Conservation (phyloP, 306 rosid genomes). For the Quercus aquifolioides region DNA sequence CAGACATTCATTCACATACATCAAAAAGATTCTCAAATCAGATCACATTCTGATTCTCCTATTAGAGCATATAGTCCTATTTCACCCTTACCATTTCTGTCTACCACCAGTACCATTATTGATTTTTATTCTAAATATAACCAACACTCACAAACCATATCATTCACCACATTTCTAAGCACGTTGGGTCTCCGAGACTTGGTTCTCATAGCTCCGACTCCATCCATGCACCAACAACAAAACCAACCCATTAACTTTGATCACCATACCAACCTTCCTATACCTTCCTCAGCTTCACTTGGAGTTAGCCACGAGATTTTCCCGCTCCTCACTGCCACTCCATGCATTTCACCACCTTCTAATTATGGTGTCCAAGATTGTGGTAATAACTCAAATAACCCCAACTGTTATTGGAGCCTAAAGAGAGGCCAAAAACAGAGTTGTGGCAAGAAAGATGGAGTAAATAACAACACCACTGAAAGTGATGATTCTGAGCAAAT, state of each 20-base stretch:
- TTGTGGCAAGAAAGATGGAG: constrained; percentile 24
- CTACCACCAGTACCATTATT: background rate
- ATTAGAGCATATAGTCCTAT: background rate
- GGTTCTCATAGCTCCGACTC: constrained; percentile 57
- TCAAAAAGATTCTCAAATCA: background rate
- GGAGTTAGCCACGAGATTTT: constrained; percentile 81
- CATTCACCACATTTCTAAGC: background rate
- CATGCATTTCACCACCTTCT: constrained; percentile 37
- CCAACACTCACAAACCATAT: background rate
- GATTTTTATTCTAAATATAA: no score
- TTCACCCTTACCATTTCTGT: background rate
- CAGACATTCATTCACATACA: no score
- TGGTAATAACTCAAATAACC: background rate
- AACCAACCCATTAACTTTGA: constrained; percentile 55
- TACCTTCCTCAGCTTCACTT: constrained; percentile 56
- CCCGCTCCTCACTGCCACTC: constrained; percentile 67
- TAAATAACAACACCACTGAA: constrained; percentile 10
- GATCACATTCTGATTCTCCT: background rate
- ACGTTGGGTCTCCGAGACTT: constrained; percentile 87
- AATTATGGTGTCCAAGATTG: constrained; percentile 18
- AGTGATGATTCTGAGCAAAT: constrained; percentile 4
- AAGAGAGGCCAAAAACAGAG: constrained; percentile 45
- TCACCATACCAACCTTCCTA: constrained; percentile 37
- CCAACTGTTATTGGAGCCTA: constrained; percentile 39
- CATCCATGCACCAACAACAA: constrained; percentile 50